These are phyloP conservation scores for Whalleya microplaca DNA, from an alignment of 2,329 filamentous ascomycete species.

Conservation along the genomic window DNA sequence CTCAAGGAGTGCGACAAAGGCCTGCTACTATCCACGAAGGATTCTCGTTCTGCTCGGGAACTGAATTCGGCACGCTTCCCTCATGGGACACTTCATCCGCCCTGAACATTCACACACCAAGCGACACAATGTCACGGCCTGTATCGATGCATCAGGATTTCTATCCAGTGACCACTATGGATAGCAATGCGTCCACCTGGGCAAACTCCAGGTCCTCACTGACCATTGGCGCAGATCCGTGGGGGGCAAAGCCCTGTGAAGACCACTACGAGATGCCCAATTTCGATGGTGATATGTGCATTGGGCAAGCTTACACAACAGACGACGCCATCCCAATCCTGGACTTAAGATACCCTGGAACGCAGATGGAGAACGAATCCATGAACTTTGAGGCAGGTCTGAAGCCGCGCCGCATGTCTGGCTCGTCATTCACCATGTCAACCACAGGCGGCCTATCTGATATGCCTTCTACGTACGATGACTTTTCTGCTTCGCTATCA, in stretches of 20 bases:
- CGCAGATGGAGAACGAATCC: conserved; percentile 53
- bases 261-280: conserved; percentile 59
- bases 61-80: conserved; percentile 55
- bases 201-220: conserved; percentile 20
- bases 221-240: conserved; percentile 43
- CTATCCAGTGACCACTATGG: conserved; percentile 54
- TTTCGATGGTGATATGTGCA: conserved; percentile 60
- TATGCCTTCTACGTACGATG: conserved; percentile 72
- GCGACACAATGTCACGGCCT: conserved; percentile 56
- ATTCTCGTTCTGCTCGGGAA: conserved; percentile 61
- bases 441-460: conserved; percentile 68
- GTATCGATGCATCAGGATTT: conserved; percentile 63
- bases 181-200: conserved; percentile 48
- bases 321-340: conserved; percentile 67
- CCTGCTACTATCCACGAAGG: conserved; percentile 65
- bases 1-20: conserved; percentile 54
- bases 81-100: conserved; percentile 60
- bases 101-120: conserved; percentile 55
- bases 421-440: conserved; percentile 75
- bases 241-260: conserved; percentile 61
- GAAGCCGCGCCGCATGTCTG: conserved; percentile 67
- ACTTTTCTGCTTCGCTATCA: conserved; percentile 67
- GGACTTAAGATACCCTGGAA: conserved; percentile 58
- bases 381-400: conserved; percentile 56
- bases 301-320: conserved; percentile 65